These are phyloP conservation scores for Parietaria judaica DNA, from an alignment of 306 rosid species.

Conservation along the genomic window DNA sequence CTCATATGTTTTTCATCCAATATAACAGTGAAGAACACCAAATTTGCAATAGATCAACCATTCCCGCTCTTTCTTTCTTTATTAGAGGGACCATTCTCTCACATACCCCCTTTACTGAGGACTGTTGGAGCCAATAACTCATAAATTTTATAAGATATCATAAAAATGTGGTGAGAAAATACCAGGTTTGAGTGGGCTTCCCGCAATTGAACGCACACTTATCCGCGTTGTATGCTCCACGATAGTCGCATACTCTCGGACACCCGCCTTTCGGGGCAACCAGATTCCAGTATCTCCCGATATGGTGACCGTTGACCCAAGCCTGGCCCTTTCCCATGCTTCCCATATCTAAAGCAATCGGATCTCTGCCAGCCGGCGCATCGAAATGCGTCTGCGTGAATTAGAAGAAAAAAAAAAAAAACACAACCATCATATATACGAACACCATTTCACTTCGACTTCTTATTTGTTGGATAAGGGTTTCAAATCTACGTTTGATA, in stretches of 20 bases:
- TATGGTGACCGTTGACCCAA: slow-evolving; percentile 95
- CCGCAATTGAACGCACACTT: slow-evolving; percentile 82
- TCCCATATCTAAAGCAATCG: slow-evolving; percentile 74
- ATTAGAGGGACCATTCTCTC: too few species aligned
- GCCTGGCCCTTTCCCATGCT: slow-evolving; percentile 99
- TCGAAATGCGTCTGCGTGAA: slow-evolving; percentile 64
- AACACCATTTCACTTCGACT: background rate
- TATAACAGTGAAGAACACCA: too few species aligned
- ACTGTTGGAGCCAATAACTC: too few species aligned
- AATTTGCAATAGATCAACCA: too few species aligned
- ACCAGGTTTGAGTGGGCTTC: slow-evolving; percentile 85
- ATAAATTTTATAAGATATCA: too few species aligned
- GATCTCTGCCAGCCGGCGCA: slow-evolving; percentile 68
- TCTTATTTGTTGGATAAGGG: background rate
- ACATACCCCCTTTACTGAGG: too few species aligned
- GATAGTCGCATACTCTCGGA: slow-evolving; percentile 60
- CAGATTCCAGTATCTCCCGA: slow-evolving; percentile 91
- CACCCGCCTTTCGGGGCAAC: slow-evolving; percentile 78
- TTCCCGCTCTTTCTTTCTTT: too few species aligned
- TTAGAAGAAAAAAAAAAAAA: slow-evolving; percentile 7
- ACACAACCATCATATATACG: background rate
- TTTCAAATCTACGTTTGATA: background rate
- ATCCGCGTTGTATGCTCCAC: slow-evolving; percentile 65
- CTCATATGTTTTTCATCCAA: too few species aligned
- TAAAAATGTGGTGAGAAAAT: background rate